phyloP scores from a whole-genome alignment of 2,329 filamentous ascomycete genomes.

The Fusarium buharicum region DNA sequence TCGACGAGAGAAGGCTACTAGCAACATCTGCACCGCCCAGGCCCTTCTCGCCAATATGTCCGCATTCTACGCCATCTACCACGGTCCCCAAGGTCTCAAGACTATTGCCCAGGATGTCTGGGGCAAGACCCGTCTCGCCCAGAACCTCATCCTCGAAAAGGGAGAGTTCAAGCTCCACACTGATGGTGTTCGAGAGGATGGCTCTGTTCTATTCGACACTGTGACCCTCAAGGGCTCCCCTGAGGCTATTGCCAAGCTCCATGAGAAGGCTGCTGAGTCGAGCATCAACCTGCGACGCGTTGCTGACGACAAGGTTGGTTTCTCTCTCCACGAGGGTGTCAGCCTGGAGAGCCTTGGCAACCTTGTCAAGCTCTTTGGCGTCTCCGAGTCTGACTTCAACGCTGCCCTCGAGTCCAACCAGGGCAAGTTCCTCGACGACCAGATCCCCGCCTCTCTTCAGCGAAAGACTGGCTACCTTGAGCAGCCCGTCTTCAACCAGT shows the following conservation, averaged over 20 bases:
- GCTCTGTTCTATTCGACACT: conserved; percentile 79
- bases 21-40: conserved; percentile 96
- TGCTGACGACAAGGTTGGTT: conserved; percentile 47
- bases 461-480: conserved; percentile 81
- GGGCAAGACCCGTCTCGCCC: conserved; percentile 72
- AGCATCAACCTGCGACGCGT: conserved; percentile 46
- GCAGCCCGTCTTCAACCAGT: conserved; percentile 92
- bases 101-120: conserved; percentile 83
- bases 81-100: conserved; percentile 85
- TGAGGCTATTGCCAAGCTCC: conserved; percentile 40
- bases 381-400: conserved; percentile 42
- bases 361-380: conserved; percentile 43
- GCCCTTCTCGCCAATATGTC: conserved; percentile 95
- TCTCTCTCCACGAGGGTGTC: conserved; percentile 48
- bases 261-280: conserved; percentile 36
- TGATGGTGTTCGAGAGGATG: conserved; percentile 65
- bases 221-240: conserved; percentile 69
- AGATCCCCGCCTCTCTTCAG: conserved; percentile 69
- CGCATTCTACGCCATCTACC: conserved; percentile 93
- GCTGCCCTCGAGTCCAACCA: conserved; percentile 47
- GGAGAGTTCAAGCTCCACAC: conserved; percentile 71
- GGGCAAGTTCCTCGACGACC: conserved; percentile 48
- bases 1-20: conserved; percentile 93
- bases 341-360: conserved; percentile 37
- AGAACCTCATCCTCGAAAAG: conserved; percentile 59